Base-by-base conservation (phyloP, 176 grass and related monocot genomes). In the Musa schizocarpa region DNA sequence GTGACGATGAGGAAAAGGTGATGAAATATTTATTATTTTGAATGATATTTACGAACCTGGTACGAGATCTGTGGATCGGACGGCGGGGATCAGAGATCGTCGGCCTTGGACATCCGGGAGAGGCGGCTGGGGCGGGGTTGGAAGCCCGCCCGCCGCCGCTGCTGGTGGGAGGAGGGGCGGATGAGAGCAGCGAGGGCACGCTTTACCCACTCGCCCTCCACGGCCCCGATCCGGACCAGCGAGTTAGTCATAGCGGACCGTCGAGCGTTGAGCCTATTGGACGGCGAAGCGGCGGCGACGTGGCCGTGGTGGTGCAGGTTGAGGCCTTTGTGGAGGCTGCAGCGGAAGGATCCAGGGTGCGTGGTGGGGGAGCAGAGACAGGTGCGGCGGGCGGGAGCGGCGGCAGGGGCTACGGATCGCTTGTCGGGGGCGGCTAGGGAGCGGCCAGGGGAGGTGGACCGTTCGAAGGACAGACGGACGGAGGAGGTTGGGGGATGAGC, bases 271-370 rank as follows among this genome's bases (percentile, higher is more conserved):
- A 73, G 70, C 70, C 70, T 69, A 16, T 69, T 50, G 13, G 67
- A 69, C 29, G 17, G 67, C 43, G 67, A 69, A 1, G 67, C 27
- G 4, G 67, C 43, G 50, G 20, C 51, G 70, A 19, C 21, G 49
- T 29, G 17, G 52, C 21, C 5, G 11, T 17, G 6, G 2, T 43
- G 26, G 50, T 54, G 29, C n/a, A 27, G 63, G 70, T 69, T 29
- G 66, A 73, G 70, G 14, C 67, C 67, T n/a, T 50, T 69, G 43
- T 69, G 67, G 67, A 69, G 34, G 67, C 43, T 19, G 67, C 67
- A 69, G 13, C 67, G 67, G 67, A 69, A 69, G 27, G 67, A 69
- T 69, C 67, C 67, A 43, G 67, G 67, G 67, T 69, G 67, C 5
- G 14, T 50, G 34, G 17, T 50, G 34, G 67, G 67, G 21, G 67